Evolutionary conservation across 257 asterid species (phyloP).

Genomic region (Ilex aquifolium): DNA sequence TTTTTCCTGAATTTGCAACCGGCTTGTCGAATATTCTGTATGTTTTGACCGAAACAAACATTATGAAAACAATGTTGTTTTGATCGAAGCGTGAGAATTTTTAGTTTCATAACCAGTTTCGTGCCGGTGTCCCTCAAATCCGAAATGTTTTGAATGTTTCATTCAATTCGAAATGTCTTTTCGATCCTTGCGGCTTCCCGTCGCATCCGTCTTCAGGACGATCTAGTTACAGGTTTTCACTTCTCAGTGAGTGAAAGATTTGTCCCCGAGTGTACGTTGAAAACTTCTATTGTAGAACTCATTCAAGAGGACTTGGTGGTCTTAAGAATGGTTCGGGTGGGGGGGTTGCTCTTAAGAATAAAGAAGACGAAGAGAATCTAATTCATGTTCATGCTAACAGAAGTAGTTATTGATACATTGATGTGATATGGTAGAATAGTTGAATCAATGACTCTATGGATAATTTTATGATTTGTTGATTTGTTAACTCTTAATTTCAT

Average conservation of each 20-base stretch:
- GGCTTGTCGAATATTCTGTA: too few relatives aligned
- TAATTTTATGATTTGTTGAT: too few relatives aligned
- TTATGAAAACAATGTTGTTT: too few relatives aligned
- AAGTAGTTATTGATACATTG: background rate
- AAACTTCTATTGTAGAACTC: conserved; percentile 13
- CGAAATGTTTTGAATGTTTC: background rate
- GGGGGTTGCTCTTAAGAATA: background rate
- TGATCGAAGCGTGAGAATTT: too few relatives aligned
- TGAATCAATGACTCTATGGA: too few relatives aligned
- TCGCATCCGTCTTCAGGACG: background rate
- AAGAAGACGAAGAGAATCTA: background rate
- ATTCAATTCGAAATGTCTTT: background rate
- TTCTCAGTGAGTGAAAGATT: conserved; percentile 1
- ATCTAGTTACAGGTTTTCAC: background rate
- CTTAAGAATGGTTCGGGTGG: background rate
- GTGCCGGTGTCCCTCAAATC: background rate
- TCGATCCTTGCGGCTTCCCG: background rate
- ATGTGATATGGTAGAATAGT: too few relatives aligned
- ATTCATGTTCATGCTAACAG: background rate
- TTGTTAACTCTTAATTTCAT: too few relatives aligned
- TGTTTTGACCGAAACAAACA: too few relatives aligned
- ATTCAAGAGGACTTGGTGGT: conserved; percentile 7
- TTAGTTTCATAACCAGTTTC: too few relatives aligned
- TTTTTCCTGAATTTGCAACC: too few relatives aligned
- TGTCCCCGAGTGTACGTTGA: conserved; percentile 7